A percentile compares a stretch with the other conserved stretches of the same genome.
Conservation (phyloP, 2,329 filamentous ascomycete species). For the Lomentospora prolificans region DNA sequence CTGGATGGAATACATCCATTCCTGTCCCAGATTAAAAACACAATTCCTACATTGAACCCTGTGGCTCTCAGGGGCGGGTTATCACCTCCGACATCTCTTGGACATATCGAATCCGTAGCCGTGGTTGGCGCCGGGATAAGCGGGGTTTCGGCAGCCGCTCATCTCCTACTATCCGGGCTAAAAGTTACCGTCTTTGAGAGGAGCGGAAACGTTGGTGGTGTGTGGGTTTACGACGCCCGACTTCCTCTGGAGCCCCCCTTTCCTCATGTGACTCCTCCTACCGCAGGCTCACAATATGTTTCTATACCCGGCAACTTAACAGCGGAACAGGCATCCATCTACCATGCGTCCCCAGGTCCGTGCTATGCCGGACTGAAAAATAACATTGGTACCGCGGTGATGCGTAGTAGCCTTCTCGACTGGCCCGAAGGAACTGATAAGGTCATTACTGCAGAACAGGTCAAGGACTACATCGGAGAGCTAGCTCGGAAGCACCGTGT, state of each 20-base stretch:
- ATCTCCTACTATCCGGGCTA: conserved; percentile 24
- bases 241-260: conserved; percentile 21
- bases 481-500: conserved; percentile 24
- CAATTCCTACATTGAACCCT: background rate
- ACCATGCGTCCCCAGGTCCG: conserved; percentile 27
- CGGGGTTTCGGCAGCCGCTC: conserved; percentile 26
- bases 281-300: conserved; percentile 17
- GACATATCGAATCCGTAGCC: conserved; percentile 18
- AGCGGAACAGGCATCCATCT: background rate
- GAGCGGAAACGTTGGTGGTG: conserved; percentile 22
- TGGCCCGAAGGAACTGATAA: conserved; percentile 53
- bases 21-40: background rate
- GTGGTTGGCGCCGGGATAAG: conserved; percentile 31
- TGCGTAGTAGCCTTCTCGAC: conserved; percentile 29
- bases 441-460: conserved; percentile 44
- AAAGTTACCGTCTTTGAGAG: conserved; percentile 29
- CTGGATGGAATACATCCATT: background rate
- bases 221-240: conserved; percentile 27
- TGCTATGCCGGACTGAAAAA: conserved; percentile 53
- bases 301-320: background rate
- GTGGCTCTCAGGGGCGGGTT: background rate
- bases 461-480: conserved; percentile 53
- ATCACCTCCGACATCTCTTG: background rate
- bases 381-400: conserved; percentile 58
- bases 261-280: conserved; percentile 20